Evolutionary conservation across 371 early-diverging fungal species (phyloP).

Genomic region (Encephalitozoon intestinalis): DNA sequence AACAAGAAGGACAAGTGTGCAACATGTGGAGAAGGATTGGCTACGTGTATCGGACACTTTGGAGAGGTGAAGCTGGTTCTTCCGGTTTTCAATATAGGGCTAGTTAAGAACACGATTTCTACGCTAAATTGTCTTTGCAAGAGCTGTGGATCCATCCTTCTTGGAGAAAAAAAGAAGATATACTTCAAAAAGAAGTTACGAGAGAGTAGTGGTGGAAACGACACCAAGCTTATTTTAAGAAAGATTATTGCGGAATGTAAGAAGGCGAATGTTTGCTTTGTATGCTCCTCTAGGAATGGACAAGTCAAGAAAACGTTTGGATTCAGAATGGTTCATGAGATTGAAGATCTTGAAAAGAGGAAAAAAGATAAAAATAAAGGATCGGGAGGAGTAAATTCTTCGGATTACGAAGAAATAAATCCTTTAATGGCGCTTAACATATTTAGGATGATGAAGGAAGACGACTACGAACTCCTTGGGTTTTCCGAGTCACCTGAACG

Average conservation of each 20-base stretch:
- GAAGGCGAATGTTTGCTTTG: constrained; percentile 74
- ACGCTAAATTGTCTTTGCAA: constrained; percentile 94
- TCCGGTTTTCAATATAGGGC: constrained; percentile 95
- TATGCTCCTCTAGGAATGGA: constrained; percentile 87
- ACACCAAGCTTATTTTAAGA: constrained; percentile 63
- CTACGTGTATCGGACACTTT: constrained; percentile 93
- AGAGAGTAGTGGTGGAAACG: constrained; percentile 13
- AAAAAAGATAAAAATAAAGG: constrained; percentile 28
- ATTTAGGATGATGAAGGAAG: constrained; percentile 73
- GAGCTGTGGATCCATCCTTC: constrained; percentile 61
- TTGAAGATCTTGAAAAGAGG: constrained; percentile 64
- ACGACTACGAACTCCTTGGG: constrained; percentile 42
- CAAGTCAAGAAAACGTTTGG: constrained; percentile 92
- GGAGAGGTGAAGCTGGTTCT: constrained; percentile 81
- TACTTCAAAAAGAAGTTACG: constrained; percentile 34
- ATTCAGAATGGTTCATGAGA: constrained; percentile 87
- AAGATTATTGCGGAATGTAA: constrained; percentile 74
- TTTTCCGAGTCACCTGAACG: constrained; percentile 22
- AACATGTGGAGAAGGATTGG: constrained; percentile 77
- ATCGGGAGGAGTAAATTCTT: constrained; percentile 48
- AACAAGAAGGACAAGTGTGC: constrained; percentile 73
- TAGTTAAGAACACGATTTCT: constrained; percentile 74
- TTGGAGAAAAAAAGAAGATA: constrained; percentile 31
- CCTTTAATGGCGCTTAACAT: constrained; percentile 74
- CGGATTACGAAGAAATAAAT: constrained; percentile 73